Evolutionary conservation across 2,329 filamentous ascomycete genomes (phyloP), one percentile per base, ranked within the genome.

Genomic region (Scytalidium sp.): DNA sequence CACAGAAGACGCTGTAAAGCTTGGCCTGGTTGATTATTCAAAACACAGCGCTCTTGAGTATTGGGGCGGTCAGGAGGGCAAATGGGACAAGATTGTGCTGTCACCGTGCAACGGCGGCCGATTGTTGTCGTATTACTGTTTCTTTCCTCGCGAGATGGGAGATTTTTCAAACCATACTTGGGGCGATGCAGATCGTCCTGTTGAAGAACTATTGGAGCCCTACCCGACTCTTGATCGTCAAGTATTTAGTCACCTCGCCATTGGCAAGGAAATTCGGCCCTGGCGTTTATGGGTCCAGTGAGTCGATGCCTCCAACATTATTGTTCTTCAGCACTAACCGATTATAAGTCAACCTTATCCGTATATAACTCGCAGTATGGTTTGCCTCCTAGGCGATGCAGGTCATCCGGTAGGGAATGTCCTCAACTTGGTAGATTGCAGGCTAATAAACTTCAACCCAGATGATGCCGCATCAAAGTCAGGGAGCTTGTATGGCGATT

Each of bases 381-480:
- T 76, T 1, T 83, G 79, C 47, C 66, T 88, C 0, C 62, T 88
- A 11, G 85, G 85, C 3, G 85, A 88, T 60, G 84, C 85, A 8
- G 83, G 75, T 2, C 83, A 87, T 58, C 84, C 84, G 2, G 75
- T 79, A 70, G 57, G 67, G 54, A 7, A n/a, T 3, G 27, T n/a
- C 7, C 15, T 22, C 19, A n/a, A 8, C 32, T 9, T 7, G 17
- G 17, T 36, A 36, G 17, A 10, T n/a, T n/a, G n/a, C n/a, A n/a
- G n/a, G n/a, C n/a, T n/a, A n/a, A n/a, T n/a, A n/a, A 40, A 40
- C 29, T n/a, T 20, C 9, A 23, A 32, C 3, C 40, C n/a, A 68
- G 66, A 85, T 85, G 80, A 81, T 87, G 78, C 83, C 84, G 1
- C 76, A 88, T 59, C 84, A 87, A 61, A 83, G 79, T 50, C 84